Conservation (phyloP, 495 filamentous ascomycete genomes). For the Daldinia decipiens region DNA sequence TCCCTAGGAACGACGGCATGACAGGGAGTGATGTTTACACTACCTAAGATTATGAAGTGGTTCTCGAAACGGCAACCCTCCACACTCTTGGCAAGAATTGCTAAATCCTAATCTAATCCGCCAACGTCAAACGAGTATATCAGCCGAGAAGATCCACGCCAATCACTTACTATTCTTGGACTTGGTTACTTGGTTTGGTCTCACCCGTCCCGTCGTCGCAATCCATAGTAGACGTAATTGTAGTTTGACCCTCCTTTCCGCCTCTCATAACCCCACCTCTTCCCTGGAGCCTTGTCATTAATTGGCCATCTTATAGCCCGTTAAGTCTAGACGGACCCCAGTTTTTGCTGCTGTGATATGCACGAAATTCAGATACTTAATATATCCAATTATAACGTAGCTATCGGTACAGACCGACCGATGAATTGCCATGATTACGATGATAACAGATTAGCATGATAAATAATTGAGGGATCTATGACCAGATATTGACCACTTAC, state of each 20-base stretch:
- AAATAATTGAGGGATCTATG: slow-evolving; percentile 1
- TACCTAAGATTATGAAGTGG: slow-evolving; percentile 31
- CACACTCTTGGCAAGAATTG: slow-evolving; percentile 37
- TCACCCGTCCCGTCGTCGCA: slow-evolving; percentile 39
- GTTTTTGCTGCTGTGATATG: slow-evolving; percentile 31
- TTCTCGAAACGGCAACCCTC: slow-evolving; percentile 40
- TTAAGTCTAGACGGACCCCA: slow-evolving; percentile 20
- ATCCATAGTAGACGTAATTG: slow-evolving; percentile 25
- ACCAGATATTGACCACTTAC: slow-evolving; percentile 11
- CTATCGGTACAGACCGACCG: slow-evolving; percentile 27
- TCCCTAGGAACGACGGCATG: background rate
- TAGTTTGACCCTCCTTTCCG: slow-evolving; percentile 13
- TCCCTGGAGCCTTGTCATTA: slow-evolving; percentile 17
- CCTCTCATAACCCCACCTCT: slow-evolving; percentile 15
- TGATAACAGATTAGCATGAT: slow-evolving; percentile 4
- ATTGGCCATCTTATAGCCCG: slow-evolving; percentile 29
- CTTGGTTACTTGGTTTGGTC: slow-evolving; percentile 25
- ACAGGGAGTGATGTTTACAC: slow-evolving; percentile 13
- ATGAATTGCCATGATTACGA: slow-evolving; percentile 3
- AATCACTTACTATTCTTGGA: slow-evolving; percentile 29
- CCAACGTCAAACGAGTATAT: slow-evolving; percentile 36
- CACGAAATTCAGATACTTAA: slow-evolving; percentile 36
- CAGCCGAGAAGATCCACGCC: slow-evolving; percentile 37
- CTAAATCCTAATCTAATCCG: slow-evolving; percentile 37
- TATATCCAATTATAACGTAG: slow-evolving; percentile 28